Evolutionary conservation across 2,329 filamentous ascomycete genomes (phyloP).

Genomic region (Xylariaceae sp.): DNA sequence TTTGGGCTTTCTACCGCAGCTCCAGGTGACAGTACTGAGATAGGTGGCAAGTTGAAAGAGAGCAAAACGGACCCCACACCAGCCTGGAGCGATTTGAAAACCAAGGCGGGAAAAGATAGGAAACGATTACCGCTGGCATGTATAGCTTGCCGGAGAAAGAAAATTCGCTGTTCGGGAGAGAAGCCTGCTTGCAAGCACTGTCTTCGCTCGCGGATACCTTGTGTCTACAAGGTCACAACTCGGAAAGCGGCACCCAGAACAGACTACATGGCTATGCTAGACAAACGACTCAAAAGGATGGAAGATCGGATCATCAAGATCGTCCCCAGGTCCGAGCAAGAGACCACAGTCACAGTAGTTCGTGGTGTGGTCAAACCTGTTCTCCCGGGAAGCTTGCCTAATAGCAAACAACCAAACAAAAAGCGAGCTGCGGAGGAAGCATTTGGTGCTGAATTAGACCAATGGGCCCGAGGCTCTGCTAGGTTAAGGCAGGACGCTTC

Average conservation of each 20-base stretch:
- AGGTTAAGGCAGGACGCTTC: slow-evolving; percentile 47
- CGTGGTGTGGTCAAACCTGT: slow-evolving; percentile 83
- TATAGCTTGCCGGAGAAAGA: slow-evolving; percentile 93
- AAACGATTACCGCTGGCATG: slow-evolving; percentile 91
- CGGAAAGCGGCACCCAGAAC: slow-evolving; percentile 90
- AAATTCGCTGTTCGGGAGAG: slow-evolving; percentile 95
- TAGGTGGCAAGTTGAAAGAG: slow-evolving; percentile 51
- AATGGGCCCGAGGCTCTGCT: slow-evolving; percentile 66
- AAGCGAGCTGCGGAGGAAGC: slow-evolving; percentile 86
- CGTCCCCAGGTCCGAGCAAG: slow-evolving; percentile 80
- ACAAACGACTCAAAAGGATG: slow-evolving; percentile 94
- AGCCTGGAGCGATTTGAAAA: slow-evolving; percentile 79
- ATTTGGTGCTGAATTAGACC: slow-evolving; percentile 75
- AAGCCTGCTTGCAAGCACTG: slow-evolving; percentile 98
- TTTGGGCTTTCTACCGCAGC: slow-evolving; percentile 49
- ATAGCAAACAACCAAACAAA: slow-evolving; percentile 57
- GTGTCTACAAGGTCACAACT: slow-evolving; percentile 95
- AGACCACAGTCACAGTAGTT: slow-evolving; percentile 62
- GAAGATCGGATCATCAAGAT: slow-evolving; percentile 96
- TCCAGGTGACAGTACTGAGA: slow-evolving; percentile 50
- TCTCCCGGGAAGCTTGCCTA: slow-evolving; percentile 51
- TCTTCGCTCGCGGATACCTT: slow-evolving; percentile 84
- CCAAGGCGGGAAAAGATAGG: slow-evolving; percentile 90
- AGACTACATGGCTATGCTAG: slow-evolving; percentile 98
- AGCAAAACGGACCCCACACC: slow-evolving; percentile 57